phyloP scores from a whole-genome alignment of 164 flowering plant species.

The Echeveria elegans region DNA sequence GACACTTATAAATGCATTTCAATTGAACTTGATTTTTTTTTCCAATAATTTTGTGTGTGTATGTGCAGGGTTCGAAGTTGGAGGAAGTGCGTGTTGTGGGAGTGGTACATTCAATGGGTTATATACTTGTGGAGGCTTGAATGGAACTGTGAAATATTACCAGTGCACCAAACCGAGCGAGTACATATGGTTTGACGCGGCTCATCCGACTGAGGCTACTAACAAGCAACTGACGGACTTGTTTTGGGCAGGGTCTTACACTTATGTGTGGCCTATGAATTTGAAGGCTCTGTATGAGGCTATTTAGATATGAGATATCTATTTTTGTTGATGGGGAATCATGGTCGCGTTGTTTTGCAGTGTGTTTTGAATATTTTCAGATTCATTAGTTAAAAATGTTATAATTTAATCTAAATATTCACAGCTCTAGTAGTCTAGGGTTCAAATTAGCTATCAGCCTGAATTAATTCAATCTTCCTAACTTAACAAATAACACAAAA shows the following conservation, averaged over 20 bases:
- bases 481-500: too few relatives aligned
- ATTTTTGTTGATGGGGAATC: neutral
- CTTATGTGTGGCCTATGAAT: slow-evolving; percentile 14
- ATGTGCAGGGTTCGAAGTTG: slow-evolving; percentile 32
- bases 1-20: neutral
- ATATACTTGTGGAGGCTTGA: slow-evolving; percentile 21
- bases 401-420: too few relatives aligned
- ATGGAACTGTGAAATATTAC: slow-evolving; percentile 11
- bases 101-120: slow-evolving; percentile 24
- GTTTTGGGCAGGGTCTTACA: slow-evolving; percentile 18
- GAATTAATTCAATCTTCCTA: too few relatives aligned
- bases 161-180: slow-evolving; percentile 19
- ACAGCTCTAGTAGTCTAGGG: too few relatives aligned
- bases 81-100: slow-evolving; percentile 31
- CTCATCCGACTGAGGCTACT: slow-evolving; percentile 18
- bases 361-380: too few relatives aligned
- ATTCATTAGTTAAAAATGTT: too few relatives aligned
- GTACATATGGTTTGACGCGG: slow-evolving; percentile 19
- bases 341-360: too few relatives aligned
- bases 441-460: too few relatives aligned
- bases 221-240: slow-evolving; percentile 12
- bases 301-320: neutral
- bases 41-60: too few relatives aligned
- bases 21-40: neutral
- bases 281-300: slow-evolving; percentile 20